These are phyloP conservation scores for Stagonosporopsis cucurbitacearum DNA, from an alignment of 2,329 filamentous ascomycete species.

Conservation along the genomic window DNA sequence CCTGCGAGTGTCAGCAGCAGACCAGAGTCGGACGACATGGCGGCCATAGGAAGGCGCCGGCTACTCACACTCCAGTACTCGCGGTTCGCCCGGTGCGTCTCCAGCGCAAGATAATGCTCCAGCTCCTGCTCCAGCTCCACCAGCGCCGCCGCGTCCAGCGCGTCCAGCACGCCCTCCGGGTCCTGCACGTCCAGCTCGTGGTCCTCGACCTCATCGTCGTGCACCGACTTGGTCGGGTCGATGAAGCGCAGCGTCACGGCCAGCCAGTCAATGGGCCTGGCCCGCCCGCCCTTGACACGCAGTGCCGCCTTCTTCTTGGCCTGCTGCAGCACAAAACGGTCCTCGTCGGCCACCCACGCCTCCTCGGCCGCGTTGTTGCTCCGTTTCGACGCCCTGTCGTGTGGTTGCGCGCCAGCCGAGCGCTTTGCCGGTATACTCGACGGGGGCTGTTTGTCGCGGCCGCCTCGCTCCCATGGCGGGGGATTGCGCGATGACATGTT, in stretches of 20 bases:
- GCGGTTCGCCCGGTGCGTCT: conserved; percentile 76
- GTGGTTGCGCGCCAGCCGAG: conserved; percentile 51
- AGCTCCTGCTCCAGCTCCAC: conserved; percentile 83
- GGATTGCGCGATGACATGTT: conserved; percentile 43
- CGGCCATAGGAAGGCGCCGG: conserved; percentile 5
- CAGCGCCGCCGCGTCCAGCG: conserved; percentile 70
- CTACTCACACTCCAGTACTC: conserved; percentile 80
- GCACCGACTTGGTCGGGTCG: conserved; percentile 77
- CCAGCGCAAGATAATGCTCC: conserved; percentile 76
- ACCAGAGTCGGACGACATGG: too few relatives aligned
- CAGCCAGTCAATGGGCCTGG: conserved; percentile 91
- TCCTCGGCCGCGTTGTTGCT: conserved; percentile 56
- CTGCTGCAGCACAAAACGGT: conserved; percentile 94
- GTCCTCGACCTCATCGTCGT: conserved; percentile 85
- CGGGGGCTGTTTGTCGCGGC: conserved; percentile 27
- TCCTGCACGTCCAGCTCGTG: conserved; percentile 76
- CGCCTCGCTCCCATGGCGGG: conserved; percentile 42
- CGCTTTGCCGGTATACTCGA: conserved; percentile 53
- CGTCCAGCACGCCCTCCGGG: conserved; percentile 81
- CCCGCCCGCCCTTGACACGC: conserved; percentile 86
- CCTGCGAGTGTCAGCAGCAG: conserved; percentile 56
- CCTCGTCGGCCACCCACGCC: conserved; percentile 88
- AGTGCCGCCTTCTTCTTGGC: conserved; percentile 98
- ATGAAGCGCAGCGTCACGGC: conserved; percentile 89
- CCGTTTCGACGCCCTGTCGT: conserved; percentile 50